These are phyloP conservation scores for Xylariales sp. DNA, from an alignment of 2,329 filamentous ascomycete genomes.

Conservation along the genomic window DNA sequence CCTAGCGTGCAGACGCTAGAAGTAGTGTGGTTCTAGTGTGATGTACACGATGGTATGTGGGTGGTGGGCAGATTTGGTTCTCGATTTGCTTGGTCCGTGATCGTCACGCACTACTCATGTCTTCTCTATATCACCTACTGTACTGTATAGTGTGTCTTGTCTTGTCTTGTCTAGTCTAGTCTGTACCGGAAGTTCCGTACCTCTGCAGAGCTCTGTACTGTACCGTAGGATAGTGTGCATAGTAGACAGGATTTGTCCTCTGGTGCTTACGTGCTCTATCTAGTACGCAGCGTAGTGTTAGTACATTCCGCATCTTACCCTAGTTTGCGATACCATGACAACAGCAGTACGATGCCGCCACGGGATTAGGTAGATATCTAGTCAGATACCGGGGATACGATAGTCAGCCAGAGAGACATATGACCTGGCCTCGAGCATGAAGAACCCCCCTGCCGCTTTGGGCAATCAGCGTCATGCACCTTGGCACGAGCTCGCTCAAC, in stretches of 20 bases:
- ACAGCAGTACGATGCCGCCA: conserved; percentile 4
- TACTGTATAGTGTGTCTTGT: too few relatives aligned
- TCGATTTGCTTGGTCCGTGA: conserved; percentile 11
- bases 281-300: too few relatives aligned
- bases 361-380: conserved; percentile 1
- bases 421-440: conserved; percentile 3
- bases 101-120: conserved; percentile 9
- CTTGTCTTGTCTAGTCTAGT: too few relatives aligned
- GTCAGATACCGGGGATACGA: conserved; percentile 13
- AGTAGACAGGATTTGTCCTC: not conserved
- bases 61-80: not conserved
- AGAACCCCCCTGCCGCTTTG: conserved; percentile 6
- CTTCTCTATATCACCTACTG: conserved; percentile 3
- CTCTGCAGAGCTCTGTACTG: not conserved
- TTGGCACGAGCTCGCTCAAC: conserved; percentile 2
- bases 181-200: too few relatives aligned
- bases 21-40: not conserved
- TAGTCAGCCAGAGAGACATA: conserved; percentile 4
- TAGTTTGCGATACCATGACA: conserved; percentile 23
- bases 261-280: not conserved
- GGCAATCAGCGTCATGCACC: conserved; percentile 6
- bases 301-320: not conserved
- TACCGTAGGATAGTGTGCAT: not conserved
- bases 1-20: conserved; percentile 28
- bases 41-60: not conserved